A percentile compares a stretch with the other conserved stretches of the same genome.
Conservation (phyloP, 768 basidiomycete species). For the Austroboletus festivus region DNA sequence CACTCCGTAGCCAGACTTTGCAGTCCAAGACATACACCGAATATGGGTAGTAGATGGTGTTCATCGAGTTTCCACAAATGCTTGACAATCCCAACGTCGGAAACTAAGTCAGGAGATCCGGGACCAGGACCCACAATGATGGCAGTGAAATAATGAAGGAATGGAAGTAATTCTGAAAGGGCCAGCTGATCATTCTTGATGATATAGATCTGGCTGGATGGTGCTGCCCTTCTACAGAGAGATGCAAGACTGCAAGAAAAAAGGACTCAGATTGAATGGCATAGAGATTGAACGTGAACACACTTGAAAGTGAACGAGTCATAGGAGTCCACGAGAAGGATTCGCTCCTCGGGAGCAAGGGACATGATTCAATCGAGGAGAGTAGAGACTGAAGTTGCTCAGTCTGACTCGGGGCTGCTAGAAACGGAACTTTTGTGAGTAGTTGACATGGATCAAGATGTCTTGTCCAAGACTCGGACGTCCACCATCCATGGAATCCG, state of each 20-base stretch:
- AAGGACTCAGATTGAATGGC: constrained; percentile 3
- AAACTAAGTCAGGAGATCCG: constrained; percentile 61
- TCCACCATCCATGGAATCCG: too few species aligned
- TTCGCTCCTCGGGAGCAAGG: constrained; percentile 42
- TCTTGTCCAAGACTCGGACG: too few species aligned
- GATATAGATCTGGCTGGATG: constrained; percentile 59
- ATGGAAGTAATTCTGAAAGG: constrained; percentile 46
- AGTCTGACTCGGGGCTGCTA: too few species aligned
- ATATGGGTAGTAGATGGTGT: constrained; percentile 57
- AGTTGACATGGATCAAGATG: too few species aligned
- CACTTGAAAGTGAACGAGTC: constrained; percentile 90
- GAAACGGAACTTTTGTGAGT: too few species aligned
- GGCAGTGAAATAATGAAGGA: constrained; percentile 61
- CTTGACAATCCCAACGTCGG: constrained; percentile 67
- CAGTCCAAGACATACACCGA: constrained; percentile 81
- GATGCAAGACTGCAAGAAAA: constrained; percentile 60
- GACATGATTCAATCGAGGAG: constrained; percentile 23
- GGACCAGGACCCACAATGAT: constrained; percentile 79
- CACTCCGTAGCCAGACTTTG: constrained; percentile 70
- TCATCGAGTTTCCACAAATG: constrained; percentile 66
- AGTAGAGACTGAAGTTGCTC: not conserved
- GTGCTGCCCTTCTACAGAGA: constrained; percentile 61
- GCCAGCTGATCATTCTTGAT: constrained; percentile 68
- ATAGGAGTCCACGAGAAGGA: constrained; percentile 79
- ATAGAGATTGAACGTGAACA: constrained; percentile 23